phyloP scores from a whole-genome alignment of 169 alveolate genomes.

The Eimeria sp. region DNA sequence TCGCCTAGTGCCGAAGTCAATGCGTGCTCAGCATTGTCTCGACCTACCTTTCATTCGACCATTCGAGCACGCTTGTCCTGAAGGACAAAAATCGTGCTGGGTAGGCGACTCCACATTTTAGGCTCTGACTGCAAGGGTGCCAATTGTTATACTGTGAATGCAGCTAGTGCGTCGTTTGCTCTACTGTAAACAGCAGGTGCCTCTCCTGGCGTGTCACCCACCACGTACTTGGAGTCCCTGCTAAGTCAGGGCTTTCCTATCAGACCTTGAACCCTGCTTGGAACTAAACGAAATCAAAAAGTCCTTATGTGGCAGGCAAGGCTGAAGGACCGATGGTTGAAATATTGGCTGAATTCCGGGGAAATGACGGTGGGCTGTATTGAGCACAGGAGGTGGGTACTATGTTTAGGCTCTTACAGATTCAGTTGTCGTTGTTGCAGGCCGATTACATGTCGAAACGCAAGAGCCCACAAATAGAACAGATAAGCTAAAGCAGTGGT shows the following conservation, averaged over 20 bases:
- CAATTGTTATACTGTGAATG: neutral
- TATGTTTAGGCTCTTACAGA: neutral
- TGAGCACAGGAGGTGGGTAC: neutral
- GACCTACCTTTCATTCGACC: neutral
- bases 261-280: neutral
- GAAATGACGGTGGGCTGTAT: neutral
- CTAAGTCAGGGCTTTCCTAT: neutral
- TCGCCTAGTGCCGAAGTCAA: neutral
- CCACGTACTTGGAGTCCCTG: neutral
- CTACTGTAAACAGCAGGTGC: neutral
- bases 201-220: neutral
- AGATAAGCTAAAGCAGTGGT: no score
- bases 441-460: neutral
- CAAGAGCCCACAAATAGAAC: no score
- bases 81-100: neutral
- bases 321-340: neutral
- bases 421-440: neutral
- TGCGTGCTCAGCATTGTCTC: neutral
- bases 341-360: neutral
- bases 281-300: neutral
- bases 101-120: neutral
- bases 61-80: neutral
- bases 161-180: neutral
- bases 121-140: neutral
- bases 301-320: no score